phyloP scores from a whole-genome alignment of 208 protist species.

The Phytomonas sp. region DNA sequence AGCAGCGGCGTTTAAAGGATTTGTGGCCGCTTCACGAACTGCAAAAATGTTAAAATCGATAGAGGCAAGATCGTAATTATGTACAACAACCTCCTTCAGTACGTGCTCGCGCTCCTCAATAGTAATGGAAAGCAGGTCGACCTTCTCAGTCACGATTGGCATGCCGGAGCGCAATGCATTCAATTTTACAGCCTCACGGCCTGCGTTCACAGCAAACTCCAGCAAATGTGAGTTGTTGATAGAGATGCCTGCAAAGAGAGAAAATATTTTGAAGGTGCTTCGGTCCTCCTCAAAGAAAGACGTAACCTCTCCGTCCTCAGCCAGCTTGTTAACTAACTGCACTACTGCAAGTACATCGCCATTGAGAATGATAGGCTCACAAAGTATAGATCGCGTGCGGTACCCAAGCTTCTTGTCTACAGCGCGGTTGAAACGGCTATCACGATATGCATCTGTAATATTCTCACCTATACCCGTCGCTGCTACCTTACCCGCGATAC shows the following conservation, averaged over 20 bases:
- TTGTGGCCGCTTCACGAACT: constrained; percentile 31
- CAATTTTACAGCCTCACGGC: constrained; percentile 61
- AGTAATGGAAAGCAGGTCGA: constrained; percentile 27
- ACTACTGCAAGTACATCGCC: constrained; percentile 79
- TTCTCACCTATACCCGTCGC: constrained; percentile 54
- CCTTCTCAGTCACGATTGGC: not conserved
- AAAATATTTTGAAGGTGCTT: constrained; percentile 70
- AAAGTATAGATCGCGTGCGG: constrained; percentile 68
- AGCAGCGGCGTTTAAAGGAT: constrained; percentile 45
- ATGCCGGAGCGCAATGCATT: constrained; percentile 26
- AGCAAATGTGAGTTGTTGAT: constrained; percentile 81
- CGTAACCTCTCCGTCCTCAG: constrained; percentile 33
- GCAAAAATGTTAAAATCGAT: constrained; percentile 61
- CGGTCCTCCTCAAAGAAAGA: constrained; percentile 42
- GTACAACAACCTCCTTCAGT: constrained; percentile 21
- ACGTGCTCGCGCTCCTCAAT: constrained; percentile 32
- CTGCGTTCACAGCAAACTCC: constrained; percentile 72
- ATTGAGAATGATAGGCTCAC: constrained; percentile 75
- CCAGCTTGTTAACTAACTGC: constrained; percentile 81
- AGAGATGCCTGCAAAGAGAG: constrained; percentile 76
- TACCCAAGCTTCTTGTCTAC: constrained; percentile 76
- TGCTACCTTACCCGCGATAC: constrained; percentile 73
- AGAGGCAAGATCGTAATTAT: constrained; percentile 46
- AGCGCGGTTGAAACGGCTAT: constrained; percentile 62
- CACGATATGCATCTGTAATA: constrained; percentile 66